Conservation (phyloP, 176 grass and related monocot species). For the Elaeis guineensis region DNA sequence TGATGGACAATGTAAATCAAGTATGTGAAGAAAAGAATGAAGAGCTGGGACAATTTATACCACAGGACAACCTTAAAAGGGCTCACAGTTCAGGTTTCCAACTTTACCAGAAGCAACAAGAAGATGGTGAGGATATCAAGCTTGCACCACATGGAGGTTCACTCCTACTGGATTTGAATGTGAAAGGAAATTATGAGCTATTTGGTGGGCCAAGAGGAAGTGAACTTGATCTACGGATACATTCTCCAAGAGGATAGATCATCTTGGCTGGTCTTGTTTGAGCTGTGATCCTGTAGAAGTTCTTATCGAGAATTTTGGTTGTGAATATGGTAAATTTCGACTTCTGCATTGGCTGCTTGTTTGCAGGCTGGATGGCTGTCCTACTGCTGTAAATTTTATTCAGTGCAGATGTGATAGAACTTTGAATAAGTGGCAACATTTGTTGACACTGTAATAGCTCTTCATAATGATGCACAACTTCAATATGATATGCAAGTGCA, state of each 20-base stretch:
- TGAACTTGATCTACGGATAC: slow-evolving; percentile 44
- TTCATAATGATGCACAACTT: too few species aligned
- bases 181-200: slow-evolving; percentile 52
- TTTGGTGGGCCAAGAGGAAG: slow-evolving; percentile 36
- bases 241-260: slow-evolving; percentile 27
- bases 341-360: background rate
- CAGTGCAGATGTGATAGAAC: slow-evolving; percentile 2
- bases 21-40: slow-evolving; percentile 35
- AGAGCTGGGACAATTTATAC: slow-evolving; percentile 30
- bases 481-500: too few species aligned
- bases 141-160: slow-evolving; percentile 28
- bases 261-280: slow-evolving; percentile 7
- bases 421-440: too few species aligned
- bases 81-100: slow-evolving; percentile 26
- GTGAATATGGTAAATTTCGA: background rate
- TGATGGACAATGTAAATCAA: slow-evolving; percentile 48
- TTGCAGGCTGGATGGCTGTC: slow-evolving; percentile 10
- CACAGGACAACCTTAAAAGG: slow-evolving; percentile 34
- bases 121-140: slow-evolving; percentile 34
- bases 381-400: slow-evolving; percentile 44
- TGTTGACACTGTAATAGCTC: too few species aligned
- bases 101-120: slow-evolving; percentile 27
- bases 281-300: background rate
- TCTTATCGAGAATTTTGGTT: background rate
- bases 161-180: slow-evolving; percentile 70